Conservation (phyloP, 257 asterid species). For the Nicotiana benthamiana region DNA sequence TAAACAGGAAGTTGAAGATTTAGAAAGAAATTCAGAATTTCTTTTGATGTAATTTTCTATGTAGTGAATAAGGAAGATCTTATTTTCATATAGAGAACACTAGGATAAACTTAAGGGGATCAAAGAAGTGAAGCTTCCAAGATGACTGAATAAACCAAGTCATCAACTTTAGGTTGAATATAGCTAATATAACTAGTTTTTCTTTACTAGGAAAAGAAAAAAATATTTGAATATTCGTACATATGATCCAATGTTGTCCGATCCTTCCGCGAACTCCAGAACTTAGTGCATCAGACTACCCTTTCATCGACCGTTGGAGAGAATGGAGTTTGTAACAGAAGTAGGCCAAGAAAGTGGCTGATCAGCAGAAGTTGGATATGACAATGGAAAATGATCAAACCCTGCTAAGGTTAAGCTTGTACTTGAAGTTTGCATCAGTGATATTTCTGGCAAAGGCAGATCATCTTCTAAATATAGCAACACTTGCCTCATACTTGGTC, state of each 20-base stretch:
- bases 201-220: not conserved
- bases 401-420: not conserved
- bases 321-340: not conserved
- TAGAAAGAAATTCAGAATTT: not conserved
- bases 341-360: not conserved
- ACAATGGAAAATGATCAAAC: not conserved
- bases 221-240: not conserved
- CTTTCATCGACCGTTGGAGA: not conserved
- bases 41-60: not conserved
- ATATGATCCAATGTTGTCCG: too few relatives aligned
- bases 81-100: not conserved
- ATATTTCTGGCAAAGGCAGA: conserved; percentile 28
- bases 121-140: not conserved
- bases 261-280: too few relatives aligned
- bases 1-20: not conserved
- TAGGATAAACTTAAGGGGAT: not conserved
- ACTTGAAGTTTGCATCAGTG: not conserved
- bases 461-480: not conserved
- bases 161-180: not conserved
- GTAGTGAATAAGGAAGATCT: not conserved
- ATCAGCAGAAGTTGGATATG: not conserved
- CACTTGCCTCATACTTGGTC: too few relatives aligned
- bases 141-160: not conserved
- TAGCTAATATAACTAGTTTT: not conserved
- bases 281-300: too few relatives aligned